phyloP scores from a whole-genome alignment of 371 early-diverging fungal genomes.

The Nematocida ausubeli region DNA sequence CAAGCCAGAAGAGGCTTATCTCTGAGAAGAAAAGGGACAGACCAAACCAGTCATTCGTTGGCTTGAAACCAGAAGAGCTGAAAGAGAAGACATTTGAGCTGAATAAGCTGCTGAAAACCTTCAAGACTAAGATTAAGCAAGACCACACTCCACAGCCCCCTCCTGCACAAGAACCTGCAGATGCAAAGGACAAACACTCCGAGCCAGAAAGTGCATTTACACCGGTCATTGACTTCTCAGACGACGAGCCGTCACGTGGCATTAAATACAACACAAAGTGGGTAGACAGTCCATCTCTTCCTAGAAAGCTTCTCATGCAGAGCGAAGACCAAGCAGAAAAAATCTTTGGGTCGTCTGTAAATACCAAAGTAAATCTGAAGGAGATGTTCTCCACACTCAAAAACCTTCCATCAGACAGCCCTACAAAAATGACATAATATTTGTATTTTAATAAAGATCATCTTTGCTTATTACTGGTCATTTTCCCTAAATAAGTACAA shows the following conservation, averaged over 20 bases:
- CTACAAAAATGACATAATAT: slow-evolving; percentile 11
- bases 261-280: slow-evolving; percentile 28
- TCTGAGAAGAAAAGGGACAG: background rate
- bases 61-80: slow-evolving; percentile 42
- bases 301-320: slow-evolving; percentile 42
- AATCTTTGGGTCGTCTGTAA: slow-evolving; percentile 44
- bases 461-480: background rate
- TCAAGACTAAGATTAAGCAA: slow-evolving; percentile 22
- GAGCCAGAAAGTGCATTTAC: background rate
- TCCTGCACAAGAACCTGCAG: background rate
- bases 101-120: slow-evolving; percentile 21
- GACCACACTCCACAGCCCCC: background rate
- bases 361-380: slow-evolving; percentile 55
- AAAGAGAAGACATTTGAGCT: slow-evolving; percentile 47
- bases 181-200: background rate
- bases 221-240: slow-evolving; percentile 42
- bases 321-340: slow-evolving; percentile 49
- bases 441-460: background rate
- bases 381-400: slow-evolving; percentile 44
- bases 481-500: no score
- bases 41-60: slow-evolving; percentile 51
- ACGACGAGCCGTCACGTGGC: slow-evolving; percentile 25
- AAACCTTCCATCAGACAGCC: slow-evolving; percentile 48
- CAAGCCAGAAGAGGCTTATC: background rate
- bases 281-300: slow-evolving; percentile 54